Base-by-base conservation (phyloP, 495 filamentous ascomycete species). In the Trichoderma reesei region DNA sequence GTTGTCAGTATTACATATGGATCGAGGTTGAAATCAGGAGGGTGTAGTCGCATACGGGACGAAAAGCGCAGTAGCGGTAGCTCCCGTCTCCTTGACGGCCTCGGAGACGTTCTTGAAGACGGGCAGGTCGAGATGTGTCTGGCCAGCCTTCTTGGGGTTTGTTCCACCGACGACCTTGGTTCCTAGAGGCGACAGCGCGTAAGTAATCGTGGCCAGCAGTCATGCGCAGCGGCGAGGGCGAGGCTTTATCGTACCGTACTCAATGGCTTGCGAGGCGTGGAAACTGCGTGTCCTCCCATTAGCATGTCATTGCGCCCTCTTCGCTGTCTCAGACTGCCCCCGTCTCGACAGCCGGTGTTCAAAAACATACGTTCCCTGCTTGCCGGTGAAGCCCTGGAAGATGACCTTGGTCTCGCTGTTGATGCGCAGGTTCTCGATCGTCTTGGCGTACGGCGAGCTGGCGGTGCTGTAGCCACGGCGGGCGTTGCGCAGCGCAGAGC, bases 161-260 rank as follows among this genome's bases (percentile, higher is more conserved):
- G 91, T 97, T 72, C 94, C 94, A 74, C 94, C 94, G 67, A 99
- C 91, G 70, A 99, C 91, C 73, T 96, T 93, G 63, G 94, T 98
- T 69, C 92, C 92, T 95, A 72, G 66, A 64, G 14, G 65, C 8
- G 51, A 62, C n/a, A 62, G 13, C 20, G 31, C 20, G 42, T 59
- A 20, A 63, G 63, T 33, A 63, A 63, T 72, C 67, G 66, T 67
- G 67, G 60, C 38, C 41, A 8, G 26, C 61, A 5, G 46, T 42
- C 31, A 8, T 39, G 60, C 60, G 60, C 36, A 31, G 60, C 60
- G 16, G 33, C 41, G 26, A 56, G 54, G 20, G 5, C 14, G 26
- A 36, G 46, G 18, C n/a, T 39, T 60, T 34, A 34, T 64, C 61
- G 67, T 90, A 96, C 93, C 93, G 75, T 97, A 96, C 72, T 92